phyloP scores from a whole-genome alignment of 176 grass and related monocot species.

The Melocanna baccifera region DNA sequence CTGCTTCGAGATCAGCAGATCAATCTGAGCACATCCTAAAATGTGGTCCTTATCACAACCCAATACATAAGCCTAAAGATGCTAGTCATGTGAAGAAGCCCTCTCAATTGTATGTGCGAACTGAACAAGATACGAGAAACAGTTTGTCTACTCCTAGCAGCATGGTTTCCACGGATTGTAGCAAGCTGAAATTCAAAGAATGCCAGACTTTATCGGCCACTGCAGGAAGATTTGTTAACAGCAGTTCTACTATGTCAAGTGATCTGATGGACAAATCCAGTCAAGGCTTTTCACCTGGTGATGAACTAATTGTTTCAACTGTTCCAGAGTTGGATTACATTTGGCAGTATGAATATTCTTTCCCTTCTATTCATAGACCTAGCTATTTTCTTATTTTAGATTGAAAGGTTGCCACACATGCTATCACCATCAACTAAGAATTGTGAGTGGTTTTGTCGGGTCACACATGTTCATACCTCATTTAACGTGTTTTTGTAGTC shows the following conservation, averaged over 20 bases:
- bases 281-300: conserved; percentile 30
- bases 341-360: conserved; percentile 82
- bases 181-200: conserved; percentile 26
- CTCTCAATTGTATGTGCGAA: not conserved
- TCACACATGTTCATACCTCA: not conserved
- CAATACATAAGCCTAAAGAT: conserved; percentile 31
- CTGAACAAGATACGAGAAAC: conserved; percentile 12
- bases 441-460: not conserved
- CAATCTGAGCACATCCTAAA: conserved; percentile 37
- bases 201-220: not conserved
- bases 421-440: not conserved
- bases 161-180: not conserved
- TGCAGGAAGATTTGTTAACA: not conserved
- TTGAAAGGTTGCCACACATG: not conserved
- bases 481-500: not conserved
- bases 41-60: conserved; percentile 28
- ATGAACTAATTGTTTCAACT: conserved; percentile 49
- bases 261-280: conserved; percentile 28
- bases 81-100: conserved; percentile 17
- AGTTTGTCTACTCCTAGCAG: conserved; percentile 2
- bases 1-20: conserved; percentile 26
- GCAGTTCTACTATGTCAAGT: conserved; percentile 13
- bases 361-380: not conserved
- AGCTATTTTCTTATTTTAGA: conserved; percentile 33
- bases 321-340: conserved; percentile 69